Conservation (phyloP, 139 green algal species). For the Micractinium conductrix region DNA sequence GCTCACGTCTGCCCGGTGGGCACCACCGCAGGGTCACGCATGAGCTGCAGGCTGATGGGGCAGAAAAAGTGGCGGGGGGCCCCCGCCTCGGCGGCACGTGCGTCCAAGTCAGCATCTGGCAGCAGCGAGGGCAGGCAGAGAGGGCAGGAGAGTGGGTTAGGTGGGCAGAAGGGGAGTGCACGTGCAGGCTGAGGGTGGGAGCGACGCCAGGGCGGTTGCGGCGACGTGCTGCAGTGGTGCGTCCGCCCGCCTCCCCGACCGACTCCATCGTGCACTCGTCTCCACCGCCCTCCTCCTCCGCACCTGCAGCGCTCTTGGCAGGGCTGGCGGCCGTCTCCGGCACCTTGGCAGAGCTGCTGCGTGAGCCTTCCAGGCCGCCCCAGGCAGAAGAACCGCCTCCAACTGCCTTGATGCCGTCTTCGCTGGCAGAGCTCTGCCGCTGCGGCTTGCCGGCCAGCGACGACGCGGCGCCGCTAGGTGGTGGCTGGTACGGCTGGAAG, state of each 20-base stretch:
- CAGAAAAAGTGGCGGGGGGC: constrained; percentile 71
- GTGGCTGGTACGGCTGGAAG: background rate
- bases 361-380: background rate
- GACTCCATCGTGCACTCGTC: too few relatives aligned
- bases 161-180: background rate
- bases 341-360: background rate
- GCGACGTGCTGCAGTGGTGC: too few relatives aligned
- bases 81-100: constrained; percentile 39
- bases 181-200: too few relatives aligned
- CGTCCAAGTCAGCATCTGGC: constrained; percentile 43
- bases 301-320: constrained; percentile 1
- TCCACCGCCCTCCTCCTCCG: too few relatives aligned
- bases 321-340: too few relatives aligned
- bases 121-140: background rate
- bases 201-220: too few relatives aligned
- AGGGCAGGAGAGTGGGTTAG: too few relatives aligned
- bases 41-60: constrained; percentile 62
- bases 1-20: constrained; percentile 23
- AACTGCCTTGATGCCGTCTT: constrained; percentile 24
- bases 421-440: background rate
- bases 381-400: background rate
- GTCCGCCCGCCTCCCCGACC: too few relatives aligned
- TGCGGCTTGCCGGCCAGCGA: background rate
- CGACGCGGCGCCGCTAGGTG: background rate
- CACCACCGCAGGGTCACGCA: constrained; percentile 70